Evolutionary conservation across 345 rosid genomes (phyloP), one percentile per base, ranked within the genome.

Genomic region (Jatropha curcas): DNA sequence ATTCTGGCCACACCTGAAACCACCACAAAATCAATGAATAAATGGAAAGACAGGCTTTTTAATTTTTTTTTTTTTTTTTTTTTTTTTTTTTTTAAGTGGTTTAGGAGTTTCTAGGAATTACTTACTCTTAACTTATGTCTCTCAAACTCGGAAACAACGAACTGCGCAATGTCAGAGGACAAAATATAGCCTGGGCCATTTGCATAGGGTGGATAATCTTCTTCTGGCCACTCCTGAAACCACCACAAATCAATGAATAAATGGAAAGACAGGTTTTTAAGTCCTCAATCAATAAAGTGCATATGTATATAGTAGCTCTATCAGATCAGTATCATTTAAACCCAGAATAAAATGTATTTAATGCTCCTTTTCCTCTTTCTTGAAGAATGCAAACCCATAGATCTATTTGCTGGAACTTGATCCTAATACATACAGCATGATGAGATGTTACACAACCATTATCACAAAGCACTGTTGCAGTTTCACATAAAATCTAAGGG

Each of bases 221-320:
- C 97, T 84, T 89, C 96, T n/a, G 94, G 92, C 97, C 98, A 94
- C 73, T 94, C 98, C 98, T 94, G 82, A 59, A 78, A 77, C 17
- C 57, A 79, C 65, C 71, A 74, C 46, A 30, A 74, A 39, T 72
- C 17, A 19, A 64, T 48, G 63, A 70, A 60, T 28, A 63, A 67
- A 65, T 37, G 35, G 33, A 69, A 58, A 73, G 64, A 41, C 12
- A 41, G 20, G 0, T 17, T 48, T 48, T 17, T 17, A 48, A 48
- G 17, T 48, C 53, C 27, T 19, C n/a, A 34, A 60, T 30, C 24
- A 65, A 55, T 56, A n/a, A 30, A 9, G 39, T 52, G 13, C 52
- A 63, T 7, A 28, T 7, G n/a, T n/a, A n/a, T n/a, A n/a, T n/a
- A n/a, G n/a, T n/a, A 51, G 41, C 53, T 27, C 19, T 24, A 64